Percentiles rank a stretch among this genome's conserved stretches.
Conservation (phyloP, 768 basidiomycete genomes). For the Pleurotus giganteus region DNA sequence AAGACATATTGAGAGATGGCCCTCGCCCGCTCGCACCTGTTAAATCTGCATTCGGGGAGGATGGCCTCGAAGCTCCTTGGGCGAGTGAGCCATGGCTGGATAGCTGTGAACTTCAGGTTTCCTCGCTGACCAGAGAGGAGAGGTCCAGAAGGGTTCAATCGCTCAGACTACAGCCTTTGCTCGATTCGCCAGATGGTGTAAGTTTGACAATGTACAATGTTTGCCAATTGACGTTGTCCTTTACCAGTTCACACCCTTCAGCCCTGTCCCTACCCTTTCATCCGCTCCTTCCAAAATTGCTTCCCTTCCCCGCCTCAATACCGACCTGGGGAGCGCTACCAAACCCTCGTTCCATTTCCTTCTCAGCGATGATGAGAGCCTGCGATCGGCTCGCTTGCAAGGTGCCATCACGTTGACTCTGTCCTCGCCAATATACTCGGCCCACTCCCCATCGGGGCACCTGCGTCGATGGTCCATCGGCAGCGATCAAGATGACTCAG, state of each 20-base stretch:
- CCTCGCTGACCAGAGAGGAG: conserved; percentile 2
- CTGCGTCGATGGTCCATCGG: conserved; percentile 5
- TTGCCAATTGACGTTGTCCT: neutral
- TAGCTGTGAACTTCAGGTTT: neutral
- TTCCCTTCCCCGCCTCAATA: conserved; percentile 4
- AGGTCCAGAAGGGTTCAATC: conserved; percentile 1
- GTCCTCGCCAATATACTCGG: conserved; percentile 2
- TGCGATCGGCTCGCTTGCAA: neutral
- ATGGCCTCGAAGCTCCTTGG: neutral
- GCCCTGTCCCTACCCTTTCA: neutral
- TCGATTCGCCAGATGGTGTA: neutral
- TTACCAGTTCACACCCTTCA: neutral
- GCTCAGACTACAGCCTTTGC: neutral
- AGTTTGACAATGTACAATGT: neutral
- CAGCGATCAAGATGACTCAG: conserved; percentile 4
- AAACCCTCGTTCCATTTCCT: neutral
- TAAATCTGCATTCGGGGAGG: conserved; percentile 1
- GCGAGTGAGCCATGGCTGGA: neutral
- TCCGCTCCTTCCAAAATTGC: neutral
- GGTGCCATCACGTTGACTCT: conserved; percentile 4
- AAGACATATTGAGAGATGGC: neutral
- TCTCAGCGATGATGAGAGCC: conserved; percentile 3
- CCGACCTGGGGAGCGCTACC: neutral
- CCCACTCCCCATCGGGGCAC: neutral
- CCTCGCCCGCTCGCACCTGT: conserved; percentile 5